Conservation (phyloP, 176 grass and related monocot genomes). For the Avena eriantha region DNA sequence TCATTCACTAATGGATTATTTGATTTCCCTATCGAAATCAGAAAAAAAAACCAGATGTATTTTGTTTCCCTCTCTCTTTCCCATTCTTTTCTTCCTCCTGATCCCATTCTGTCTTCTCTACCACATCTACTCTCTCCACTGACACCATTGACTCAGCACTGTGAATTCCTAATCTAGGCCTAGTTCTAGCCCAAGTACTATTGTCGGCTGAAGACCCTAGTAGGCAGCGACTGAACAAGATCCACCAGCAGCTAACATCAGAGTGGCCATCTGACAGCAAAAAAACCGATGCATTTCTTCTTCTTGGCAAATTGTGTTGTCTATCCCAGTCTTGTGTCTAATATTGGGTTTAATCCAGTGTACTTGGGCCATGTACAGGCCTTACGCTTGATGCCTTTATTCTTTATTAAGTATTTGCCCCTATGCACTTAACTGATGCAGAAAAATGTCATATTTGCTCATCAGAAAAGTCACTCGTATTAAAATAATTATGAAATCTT, state of each 20-base stretch:
- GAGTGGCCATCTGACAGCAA: constrained; percentile 4
- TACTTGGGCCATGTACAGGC: not conserved
- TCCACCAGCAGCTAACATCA: not conserved
- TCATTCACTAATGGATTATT: not conserved
- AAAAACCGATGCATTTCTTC: not conserved
- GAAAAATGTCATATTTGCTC: not conserved
- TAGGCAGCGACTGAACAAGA: not conserved
- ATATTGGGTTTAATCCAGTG: not conserved
- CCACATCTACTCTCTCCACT: not conserved
- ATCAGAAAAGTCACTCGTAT: not conserved
- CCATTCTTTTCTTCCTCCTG: not conserved
- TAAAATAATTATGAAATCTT: not conserved
- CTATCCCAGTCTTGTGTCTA: not conserved
- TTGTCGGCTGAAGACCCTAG: not conserved
- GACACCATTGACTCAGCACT: not conserved
- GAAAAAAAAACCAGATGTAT: not conserved
- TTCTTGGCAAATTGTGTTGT: not conserved
- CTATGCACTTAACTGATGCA: not conserved
- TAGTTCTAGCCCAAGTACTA: not conserved
- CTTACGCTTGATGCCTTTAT: not conserved
- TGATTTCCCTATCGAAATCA: not conserved
- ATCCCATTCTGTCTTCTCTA: not conserved
- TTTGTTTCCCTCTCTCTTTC: not conserved
- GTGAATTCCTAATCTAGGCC: not conserved
- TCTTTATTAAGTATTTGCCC: not conserved